phyloP scores from a whole-genome alignment of 2,329 filamentous ascomycete species.

The Monosporascus sp. region DNA sequence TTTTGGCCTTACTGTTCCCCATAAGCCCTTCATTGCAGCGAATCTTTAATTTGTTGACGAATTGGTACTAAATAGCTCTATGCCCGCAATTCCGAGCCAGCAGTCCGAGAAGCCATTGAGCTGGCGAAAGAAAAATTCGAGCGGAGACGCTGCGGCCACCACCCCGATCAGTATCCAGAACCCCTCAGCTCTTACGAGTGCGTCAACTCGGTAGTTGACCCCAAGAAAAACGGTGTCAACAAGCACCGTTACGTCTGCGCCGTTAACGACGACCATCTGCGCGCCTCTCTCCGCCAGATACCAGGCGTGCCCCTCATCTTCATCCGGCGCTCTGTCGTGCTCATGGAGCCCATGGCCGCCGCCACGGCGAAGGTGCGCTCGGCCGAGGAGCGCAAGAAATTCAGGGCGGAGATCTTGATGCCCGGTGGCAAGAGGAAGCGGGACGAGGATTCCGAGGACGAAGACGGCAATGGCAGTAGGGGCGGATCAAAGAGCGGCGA shows the following conservation, averaged over 20 bases:
- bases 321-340: slow-evolving; percentile 73
- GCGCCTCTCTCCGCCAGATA: slow-evolving; percentile 59
- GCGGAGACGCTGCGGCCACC: slow-evolving; percentile 72
- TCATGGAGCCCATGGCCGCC: slow-evolving; percentile 71
- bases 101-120: slow-evolving; percentile 58
- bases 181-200: slow-evolving; percentile 68
- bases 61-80: slow-evolving; percentile 45
- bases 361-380: slow-evolving; percentile 59
- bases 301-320: slow-evolving; percentile 73
- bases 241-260: slow-evolving; percentile 77
- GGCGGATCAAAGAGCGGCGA: slow-evolving; percentile 16
- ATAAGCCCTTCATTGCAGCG: background rate
- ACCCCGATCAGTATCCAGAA: slow-evolving; percentile 64
- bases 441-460: slow-evolving; percentile 31
- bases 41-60: background rate
- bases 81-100: slow-evolving; percentile 49
- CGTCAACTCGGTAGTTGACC: slow-evolving; percentile 69
- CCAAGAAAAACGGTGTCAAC: slow-evolving; percentile 65
- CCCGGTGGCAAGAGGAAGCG: slow-evolving; percentile 46
- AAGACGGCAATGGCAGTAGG: slow-evolving; percentile 27
- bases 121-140: slow-evolving; percentile 68
- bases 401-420: slow-evolving; percentile 62
- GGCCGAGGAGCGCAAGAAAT: slow-evolving; percentile 68
- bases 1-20: background rate
- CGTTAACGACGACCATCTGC: slow-evolving; percentile 61